These are phyloP conservation scores for Naganishia albida DNA, from an alignment of 1,284 basidiomycete genomes.

Conservation along the genomic window DNA sequence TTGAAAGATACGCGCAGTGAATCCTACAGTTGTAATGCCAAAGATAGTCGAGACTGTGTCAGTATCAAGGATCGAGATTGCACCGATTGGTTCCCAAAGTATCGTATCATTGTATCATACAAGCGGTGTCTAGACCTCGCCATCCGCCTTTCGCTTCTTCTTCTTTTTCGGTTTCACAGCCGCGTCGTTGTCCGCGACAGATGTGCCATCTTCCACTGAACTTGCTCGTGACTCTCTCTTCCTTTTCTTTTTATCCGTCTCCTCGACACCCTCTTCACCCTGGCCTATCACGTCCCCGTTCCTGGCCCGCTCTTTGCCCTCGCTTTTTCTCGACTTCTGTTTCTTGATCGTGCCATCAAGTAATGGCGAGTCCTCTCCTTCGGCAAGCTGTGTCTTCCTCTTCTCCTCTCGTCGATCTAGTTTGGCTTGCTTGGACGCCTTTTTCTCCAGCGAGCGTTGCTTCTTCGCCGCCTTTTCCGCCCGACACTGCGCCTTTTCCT, in stretches of 20 bases:
- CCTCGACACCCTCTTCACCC: conserved; percentile 17
- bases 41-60: no score
- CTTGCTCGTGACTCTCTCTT: conserved; percentile 1
- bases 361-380: neutral
- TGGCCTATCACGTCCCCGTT: conserved; percentile 21
- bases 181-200: neutral
- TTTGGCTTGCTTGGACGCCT: conserved; percentile 33
- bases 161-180: conserved; percentile 12
- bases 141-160: conserved; percentile 26
- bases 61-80: no score
- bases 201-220: neutral
- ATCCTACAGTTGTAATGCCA: no score
- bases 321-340: conserved; percentile 7
- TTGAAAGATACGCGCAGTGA: no score
- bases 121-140: neutral
- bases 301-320: conserved; percentile 33
- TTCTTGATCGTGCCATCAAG: neutral
- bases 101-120: no score
- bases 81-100: no score
- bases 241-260: conserved; percentile 26
- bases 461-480: conserved; percentile 27
- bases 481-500: conserved; percentile 11
- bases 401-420: neutral
- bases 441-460: conserved; percentile 35
- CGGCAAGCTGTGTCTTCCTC: neutral